Evolutionary conservation across 2,329 filamentous ascomycete genomes (phyloP).

Genomic region (Nigrograna mackinnonii): DNA sequence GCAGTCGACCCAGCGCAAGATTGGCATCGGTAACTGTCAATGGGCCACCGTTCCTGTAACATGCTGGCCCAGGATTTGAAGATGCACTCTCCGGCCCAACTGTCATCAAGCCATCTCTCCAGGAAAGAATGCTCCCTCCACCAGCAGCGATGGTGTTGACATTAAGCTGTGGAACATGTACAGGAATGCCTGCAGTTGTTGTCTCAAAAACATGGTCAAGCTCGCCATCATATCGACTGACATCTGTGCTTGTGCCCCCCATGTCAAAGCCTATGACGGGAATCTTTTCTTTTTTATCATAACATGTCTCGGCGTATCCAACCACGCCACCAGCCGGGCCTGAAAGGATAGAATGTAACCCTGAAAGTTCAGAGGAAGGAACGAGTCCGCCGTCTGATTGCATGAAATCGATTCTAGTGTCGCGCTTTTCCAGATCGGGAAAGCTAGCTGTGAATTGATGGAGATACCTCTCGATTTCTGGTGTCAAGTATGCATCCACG

Average conservation of each 20-base stretch:
- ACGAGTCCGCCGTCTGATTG: conserved; percentile 73
- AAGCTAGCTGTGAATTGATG: conserved; percentile 72
- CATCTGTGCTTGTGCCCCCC: conserved; percentile 88
- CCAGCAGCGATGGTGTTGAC: conserved; percentile 92
- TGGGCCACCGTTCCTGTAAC: conserved; percentile 84
- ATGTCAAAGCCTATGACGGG: conserved; percentile 93
- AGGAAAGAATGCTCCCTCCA: conserved; percentile 79
- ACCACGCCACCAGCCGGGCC: conserved; percentile 87
- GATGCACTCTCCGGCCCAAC: conserved; percentile 85
- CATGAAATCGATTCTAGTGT: conserved; percentile 87
- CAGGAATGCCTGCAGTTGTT: conserved; percentile 83
- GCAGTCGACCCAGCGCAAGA: conserved; percentile 74
- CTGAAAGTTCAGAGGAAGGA: conserved; percentile 76
- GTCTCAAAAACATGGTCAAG: conserved; percentile 92
- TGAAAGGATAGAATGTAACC: conserved; percentile 78
- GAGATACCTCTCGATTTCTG: conserved; percentile 73
- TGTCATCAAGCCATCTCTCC: conserved; percentile 81
- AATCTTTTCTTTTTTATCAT: conserved; percentile 74
- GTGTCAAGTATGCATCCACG: conserved; percentile 75
- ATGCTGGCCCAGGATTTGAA: conserved; percentile 83
- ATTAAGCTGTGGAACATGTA: conserved; percentile 84
- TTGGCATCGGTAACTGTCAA: conserved; percentile 88
- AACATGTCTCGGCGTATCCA: conserved; percentile 84
- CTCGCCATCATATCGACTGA: conserved; percentile 77
- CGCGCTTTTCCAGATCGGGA: conserved; percentile 71